A percentile compares a stretch with the other conserved stretches of the same genome.
These are phyloP conservation scores for Aurantiochytrium sp. DNA, from an alignment of 108 stramenopile genomes.

Conservation along the genomic window DNA sequence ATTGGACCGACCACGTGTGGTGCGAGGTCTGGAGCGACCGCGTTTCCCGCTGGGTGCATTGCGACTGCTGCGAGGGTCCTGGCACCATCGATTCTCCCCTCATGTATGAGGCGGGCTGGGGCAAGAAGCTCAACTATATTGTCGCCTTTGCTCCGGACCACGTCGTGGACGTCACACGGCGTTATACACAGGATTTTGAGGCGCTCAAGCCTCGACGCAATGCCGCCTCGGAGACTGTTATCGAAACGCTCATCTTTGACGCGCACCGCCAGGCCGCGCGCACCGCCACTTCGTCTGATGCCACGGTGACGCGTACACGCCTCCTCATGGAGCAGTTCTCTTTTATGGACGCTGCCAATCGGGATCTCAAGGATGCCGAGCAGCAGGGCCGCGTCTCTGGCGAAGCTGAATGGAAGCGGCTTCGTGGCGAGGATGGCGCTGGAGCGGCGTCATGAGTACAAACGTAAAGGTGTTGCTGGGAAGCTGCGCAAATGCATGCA, in stretches of 20 bases:
- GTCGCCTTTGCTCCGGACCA: slow-evolving; percentile 60
- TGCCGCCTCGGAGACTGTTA: neutral
- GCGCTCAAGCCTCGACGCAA: neutral
- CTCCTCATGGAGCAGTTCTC: neutral
- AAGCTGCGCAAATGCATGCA: too few relatives aligned
- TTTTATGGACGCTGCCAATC: neutral
- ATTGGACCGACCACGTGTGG: slow-evolving; percentile 98
- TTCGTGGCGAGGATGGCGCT: slow-evolving; percentile 16
- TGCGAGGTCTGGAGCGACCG: slow-evolving; percentile 63
- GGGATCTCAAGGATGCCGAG: neutral
- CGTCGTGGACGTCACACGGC: slow-evolving; percentile 78
- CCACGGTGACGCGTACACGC: neutral
- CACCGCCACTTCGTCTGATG: neutral
- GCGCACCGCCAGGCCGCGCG: neutral
- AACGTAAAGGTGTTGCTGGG: too few relatives aligned
- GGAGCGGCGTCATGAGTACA: too few relatives aligned
- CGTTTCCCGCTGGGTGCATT: slow-evolving; percentile 65
- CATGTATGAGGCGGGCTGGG: slow-evolving; percentile 97
- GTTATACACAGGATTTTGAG: slow-evolving; percentile 55
- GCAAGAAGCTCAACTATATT: slow-evolving; percentile 71
- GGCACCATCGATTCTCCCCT: slow-evolving; percentile 75
- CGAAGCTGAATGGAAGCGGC: slow-evolving; percentile 15
- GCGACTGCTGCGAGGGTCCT: slow-evolving; percentile 75
- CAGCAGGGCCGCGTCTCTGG: slow-evolving; percentile 14
- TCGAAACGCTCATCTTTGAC: neutral